phyloP scores from a whole-genome alignment of 2,329 filamentous ascomycete species.

The Xylariaceae sp. region DNA sequence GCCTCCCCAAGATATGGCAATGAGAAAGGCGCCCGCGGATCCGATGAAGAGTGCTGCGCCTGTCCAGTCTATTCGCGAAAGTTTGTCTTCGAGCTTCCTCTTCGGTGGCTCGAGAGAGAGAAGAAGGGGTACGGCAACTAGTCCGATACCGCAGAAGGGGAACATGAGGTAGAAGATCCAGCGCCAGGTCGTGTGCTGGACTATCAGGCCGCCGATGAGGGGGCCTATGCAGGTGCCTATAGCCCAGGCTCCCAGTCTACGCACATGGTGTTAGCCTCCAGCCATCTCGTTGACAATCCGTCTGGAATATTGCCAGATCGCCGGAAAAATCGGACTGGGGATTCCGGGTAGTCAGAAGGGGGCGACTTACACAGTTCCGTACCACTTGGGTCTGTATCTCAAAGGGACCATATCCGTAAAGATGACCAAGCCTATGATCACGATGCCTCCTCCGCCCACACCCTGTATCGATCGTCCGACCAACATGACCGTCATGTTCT shows the following conservation, averaged over 20 bases:
- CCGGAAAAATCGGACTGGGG: too few relatives aligned
- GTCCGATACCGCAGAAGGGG: constrained; percentile 36
- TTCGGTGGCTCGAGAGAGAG: constrained; percentile 33
- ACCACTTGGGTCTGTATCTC: constrained; percentile 36
- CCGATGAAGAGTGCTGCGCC: constrained; percentile 41
- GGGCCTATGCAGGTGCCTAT: constrained; percentile 10
- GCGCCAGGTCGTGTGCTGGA: constrained; percentile 12
- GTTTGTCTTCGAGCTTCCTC: constrained; percentile 29
- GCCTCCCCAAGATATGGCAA: constrained; percentile 45
- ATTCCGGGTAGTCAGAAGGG: background rate
- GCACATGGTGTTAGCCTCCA: too few relatives aligned
- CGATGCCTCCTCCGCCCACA: constrained; percentile 37
- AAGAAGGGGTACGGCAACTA: constrained; percentile 36
- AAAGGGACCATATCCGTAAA: constrained; percentile 39
- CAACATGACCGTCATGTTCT: constrained; percentile 30
- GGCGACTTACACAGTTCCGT: constrained; percentile 26
- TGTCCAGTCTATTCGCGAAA: constrained; percentile 39
- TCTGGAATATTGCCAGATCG: too few relatives aligned
- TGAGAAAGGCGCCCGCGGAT: constrained; percentile 38
- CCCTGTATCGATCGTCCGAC: constrained; percentile 36
- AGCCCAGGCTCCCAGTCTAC: constrained; percentile 6
- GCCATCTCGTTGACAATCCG: too few relatives aligned
- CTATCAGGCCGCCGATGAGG: constrained; percentile 13
- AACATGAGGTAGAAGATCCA: constrained; percentile 38
- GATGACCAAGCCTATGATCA: constrained; percentile 35